Base-by-base conservation (phyloP, 2,329 filamentous ascomycete species). In the Paraphaeosphaeria sporulosa region DNA sequence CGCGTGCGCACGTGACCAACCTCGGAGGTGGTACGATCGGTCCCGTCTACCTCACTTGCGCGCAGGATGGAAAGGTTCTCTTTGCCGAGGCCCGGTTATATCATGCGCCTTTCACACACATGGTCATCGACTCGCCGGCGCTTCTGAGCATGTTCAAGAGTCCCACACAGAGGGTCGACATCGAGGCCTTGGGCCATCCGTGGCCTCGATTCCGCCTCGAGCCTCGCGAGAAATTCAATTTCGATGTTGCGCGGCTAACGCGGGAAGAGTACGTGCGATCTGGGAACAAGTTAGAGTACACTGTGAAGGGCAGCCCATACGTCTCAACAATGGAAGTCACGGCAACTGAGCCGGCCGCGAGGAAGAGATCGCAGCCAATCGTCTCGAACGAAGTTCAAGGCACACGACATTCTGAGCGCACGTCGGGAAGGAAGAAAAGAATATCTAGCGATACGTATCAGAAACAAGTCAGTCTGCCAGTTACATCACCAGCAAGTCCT, bases 11-110 rank as follows among this genome's bases (percentile, higher is more conserved):
- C 36, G 60, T 64, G 46, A 44, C 51, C 25, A 59, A 59, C 13
- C 51, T 64, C 13, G 63, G 51, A 19, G 34, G 38, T 30, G 60
- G 59, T n/a, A 55, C 44, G 1, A 59, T 64, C n/a, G 63, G 60
- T 0, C 55, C 47, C 10, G 46, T 64, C 13, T 52, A 59, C 40
- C n/a, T 62, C 30, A 42, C 43, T 10, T 38, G 51, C 21, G 38
- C 54, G 2, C 13, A 54, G 5, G 34, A 51, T 17, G 58, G 51
- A 21, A 17, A 40, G 1, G 40, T 61, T 3, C 8, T 40, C 4
- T 52, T 51, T 17, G 63, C 63, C 7, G 58, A 57, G 21, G 63
- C 63, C 13, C 34, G 53, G 2, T 49, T 64, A 4, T 43, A 30
- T 32, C 47, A 57, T n/a, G 59, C 63, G 2, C 42, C 55, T 8